phyloP scores from a whole-genome alignment of 106 monocot species.

The Chionographis japonica region DNA sequence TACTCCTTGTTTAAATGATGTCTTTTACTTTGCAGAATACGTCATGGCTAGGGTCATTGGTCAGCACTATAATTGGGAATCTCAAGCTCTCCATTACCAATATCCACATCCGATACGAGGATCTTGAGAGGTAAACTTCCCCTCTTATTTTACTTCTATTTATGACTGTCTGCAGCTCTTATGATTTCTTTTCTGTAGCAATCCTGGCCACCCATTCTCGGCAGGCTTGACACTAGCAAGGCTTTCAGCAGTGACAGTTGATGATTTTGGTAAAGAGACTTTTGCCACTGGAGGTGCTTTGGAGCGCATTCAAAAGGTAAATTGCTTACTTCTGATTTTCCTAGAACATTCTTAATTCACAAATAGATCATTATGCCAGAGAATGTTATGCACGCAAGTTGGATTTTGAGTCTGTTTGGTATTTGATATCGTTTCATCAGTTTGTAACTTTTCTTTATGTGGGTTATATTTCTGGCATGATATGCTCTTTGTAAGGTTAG shows the following conservation, averaged over 20 bases:
- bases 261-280: conserved; percentile 88
- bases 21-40: conserved; percentile 54
- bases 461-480: no score
- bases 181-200: conserved; percentile 51
- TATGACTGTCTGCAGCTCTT: conserved; percentile 3
- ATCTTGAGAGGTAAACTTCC: conserved; percentile 70
- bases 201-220: conserved; percentile 98
- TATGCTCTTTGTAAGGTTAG: no score
- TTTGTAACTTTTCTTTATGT: no score
- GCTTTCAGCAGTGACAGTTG: conserved; percentile 92
- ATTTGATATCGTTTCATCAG: no score
- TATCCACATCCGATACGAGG: conserved; percentile 97
- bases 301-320: conserved; percentile 86
- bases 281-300: conserved; percentile 95
- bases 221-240: conserved; percentile 64
- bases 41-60: conserved; percentile 95
- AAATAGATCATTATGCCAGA: not conserved
- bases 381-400: not conserved
- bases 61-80: conserved; percentile 95
- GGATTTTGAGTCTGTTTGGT: not conserved
- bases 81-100: conserved; percentile 92
- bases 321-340: not conserved
- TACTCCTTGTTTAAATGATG: conserved; percentile 8
- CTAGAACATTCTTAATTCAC: not conserved
- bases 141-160: conserved; percentile 2